phyloP scores from a whole-genome alignment of 208 protist genomes.

The Tritrichomonas foetus region DNA sequence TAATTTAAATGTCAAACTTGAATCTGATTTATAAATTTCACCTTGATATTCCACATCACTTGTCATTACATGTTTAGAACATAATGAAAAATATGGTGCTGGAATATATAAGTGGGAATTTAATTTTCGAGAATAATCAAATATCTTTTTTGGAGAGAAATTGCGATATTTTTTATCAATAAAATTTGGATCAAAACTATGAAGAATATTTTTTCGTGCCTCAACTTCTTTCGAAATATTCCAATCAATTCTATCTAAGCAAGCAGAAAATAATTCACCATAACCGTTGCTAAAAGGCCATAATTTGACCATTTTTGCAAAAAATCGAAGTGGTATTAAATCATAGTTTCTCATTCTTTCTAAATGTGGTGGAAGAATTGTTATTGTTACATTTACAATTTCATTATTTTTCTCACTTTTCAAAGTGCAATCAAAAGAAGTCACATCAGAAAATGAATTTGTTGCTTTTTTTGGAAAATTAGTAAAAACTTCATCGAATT shows the following conservation, averaged over 20 bases:
- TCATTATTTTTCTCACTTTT: not conserved
- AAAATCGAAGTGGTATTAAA: not conserved
- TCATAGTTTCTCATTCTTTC: not conserved
- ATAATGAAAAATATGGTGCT: not conserved
- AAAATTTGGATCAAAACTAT: not conserved
- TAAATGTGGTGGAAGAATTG: not conserved
- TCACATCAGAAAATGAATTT: not conserved
- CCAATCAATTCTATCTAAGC: not conserved
- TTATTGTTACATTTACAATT: not conserved
- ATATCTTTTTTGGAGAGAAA: not conserved
- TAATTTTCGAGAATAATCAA: not conserved
- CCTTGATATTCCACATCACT: not conserved
- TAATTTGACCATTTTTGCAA: not conserved
- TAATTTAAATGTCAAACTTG: too few relatives aligned
- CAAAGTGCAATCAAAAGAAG: too few relatives aligned
- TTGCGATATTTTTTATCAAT: not conserved
- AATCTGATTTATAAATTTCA: too few relatives aligned
- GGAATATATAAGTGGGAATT: not conserved
- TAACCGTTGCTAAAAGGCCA: not conserved
- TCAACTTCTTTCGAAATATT: not conserved
- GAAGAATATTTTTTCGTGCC: not conserved
- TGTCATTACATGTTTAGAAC: not conserved
- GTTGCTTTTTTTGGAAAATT: not conserved
- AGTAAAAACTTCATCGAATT: not conserved
- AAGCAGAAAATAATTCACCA: not conserved